Base-by-base conservation (phyloP, 2,329 filamentous ascomycete species). In the Neofusicoccum sp. region DNA sequence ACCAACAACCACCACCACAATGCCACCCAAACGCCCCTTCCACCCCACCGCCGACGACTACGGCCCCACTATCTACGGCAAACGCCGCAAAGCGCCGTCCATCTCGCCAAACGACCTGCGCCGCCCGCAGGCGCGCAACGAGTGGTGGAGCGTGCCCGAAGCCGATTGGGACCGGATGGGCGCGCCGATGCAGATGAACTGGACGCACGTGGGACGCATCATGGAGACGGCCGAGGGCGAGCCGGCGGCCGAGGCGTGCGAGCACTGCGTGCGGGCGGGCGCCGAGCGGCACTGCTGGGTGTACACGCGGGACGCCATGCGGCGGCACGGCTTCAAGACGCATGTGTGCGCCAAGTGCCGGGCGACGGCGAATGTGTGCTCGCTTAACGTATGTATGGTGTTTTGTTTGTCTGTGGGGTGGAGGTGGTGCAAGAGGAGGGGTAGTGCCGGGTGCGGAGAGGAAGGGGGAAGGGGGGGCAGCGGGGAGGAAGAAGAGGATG, bases 271-370 rank as follows among this genome's bases (percentile, higher is more conserved):
- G 12, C 9, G 26, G 14, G 51, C 51, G 12, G 51, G 51, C 30
- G 33, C 12, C n/a, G n/a, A 30, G 12, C 31, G 30, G 8, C 30
- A 34, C 9, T 58, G 54, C 43, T 36, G 54, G 40, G 54, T 58
- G 20, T 58, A 58, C 54, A 33, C 51, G 26, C 24, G 51, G 14
- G 51, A 56, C 14, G 51, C 51, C 26, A 41, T 56, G 51, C 36
- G 51, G 11, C 51, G 51, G 12, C 43, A 56, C 38, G 51, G 51
- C 36, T 56, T 56, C 51, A 56, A 56, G 51, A 56, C 51, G 38
- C 51, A 56, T n/a, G 51, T 56, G 11, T 56, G 51, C 38, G 51
- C 51, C 26, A 30, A 31, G 26, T 56, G 51, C 11, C 51, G 51
- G 26, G 51, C 51, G 14, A 56, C 36, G 8, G 51, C 51, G 11